phyloP scores from a whole-genome alignment of 345 rosid species.

The Eucalyptus pauciflora region DNA sequence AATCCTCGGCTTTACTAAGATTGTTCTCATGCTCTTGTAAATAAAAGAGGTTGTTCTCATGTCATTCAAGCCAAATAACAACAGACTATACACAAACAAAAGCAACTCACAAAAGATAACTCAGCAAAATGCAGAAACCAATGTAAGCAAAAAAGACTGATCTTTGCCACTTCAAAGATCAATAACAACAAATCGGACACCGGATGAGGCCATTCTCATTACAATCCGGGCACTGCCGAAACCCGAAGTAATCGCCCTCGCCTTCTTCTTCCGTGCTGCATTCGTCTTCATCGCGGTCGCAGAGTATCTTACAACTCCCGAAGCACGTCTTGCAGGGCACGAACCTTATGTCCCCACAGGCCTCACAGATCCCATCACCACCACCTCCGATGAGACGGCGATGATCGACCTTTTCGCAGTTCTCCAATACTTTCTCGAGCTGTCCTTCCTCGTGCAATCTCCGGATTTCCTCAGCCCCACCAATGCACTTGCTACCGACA shows the following conservation, averaged over 20 bases:
- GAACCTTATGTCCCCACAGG: constrained; percentile 85
- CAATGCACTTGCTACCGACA: constrained; percentile 53
- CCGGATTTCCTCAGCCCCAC: constrained; percentile 74
- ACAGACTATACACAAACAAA: not conserved
- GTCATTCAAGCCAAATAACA: not conserved
- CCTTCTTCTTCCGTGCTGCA: not conserved
- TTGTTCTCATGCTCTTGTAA: not conserved
- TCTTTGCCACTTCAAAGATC: not conserved
- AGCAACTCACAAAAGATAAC: not conserved
- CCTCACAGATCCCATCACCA: constrained; percentile 46
- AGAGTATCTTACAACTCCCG: constrained; percentile 82
- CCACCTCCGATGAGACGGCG: not conserved
- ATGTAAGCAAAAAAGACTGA: not conserved
- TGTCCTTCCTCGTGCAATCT: constrained; percentile 71
- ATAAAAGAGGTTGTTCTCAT: not conserved
- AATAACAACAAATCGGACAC: constrained; percentile 58
- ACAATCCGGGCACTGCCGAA: constrained; percentile 72
- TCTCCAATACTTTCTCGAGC: constrained; percentile 47
- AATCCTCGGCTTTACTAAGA: not conserved
- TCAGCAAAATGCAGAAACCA: not conserved
- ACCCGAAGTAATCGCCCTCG: constrained; percentile 39
- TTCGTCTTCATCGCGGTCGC: constrained; percentile 20
- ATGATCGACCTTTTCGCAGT: constrained; percentile 40
- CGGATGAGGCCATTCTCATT: constrained; percentile 88
- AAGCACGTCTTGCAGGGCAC: constrained; percentile 89